Base-by-base conservation (phyloP, 805 yeast species). In the Monosporozyma solicola region DNA sequence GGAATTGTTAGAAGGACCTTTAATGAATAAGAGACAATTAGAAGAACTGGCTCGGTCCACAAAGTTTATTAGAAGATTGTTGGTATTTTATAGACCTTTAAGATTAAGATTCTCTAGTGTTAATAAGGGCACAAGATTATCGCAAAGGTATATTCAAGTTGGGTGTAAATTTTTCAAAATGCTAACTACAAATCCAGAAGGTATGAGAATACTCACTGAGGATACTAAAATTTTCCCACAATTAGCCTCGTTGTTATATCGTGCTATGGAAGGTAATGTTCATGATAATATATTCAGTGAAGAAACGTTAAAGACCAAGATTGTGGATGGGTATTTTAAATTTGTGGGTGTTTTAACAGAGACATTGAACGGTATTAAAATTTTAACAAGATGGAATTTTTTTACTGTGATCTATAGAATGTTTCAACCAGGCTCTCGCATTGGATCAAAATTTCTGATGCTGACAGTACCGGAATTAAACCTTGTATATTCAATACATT, bases 41-140 rank as follows among this genome's bases (percentile, higher is more conserved):
- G 95, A 89, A 33, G 98, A 92, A 53, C 73, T 85, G 1, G 75
- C 82, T 37, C 82, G 78, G 59, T 83, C 85, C 2, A 89, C 97
- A 0, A 92, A 91, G 61, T 88, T 94, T 61, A 75, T 91, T 64
- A 91, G 92, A 63, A 72, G 97, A 53, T 66, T 94, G 27, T 67
- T 91, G 60, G 87, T 96, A 1, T 94, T 92, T 65, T 92, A 83
- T 65, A 75, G 98, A 51, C 99, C 99, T 0, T 85, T 91, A 71
- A 91, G 95, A 68, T 82, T 84, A 61, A 73, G 97, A 52, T 92
- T 90, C 67, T 74, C 86, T 7, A 70, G 73, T 29, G 68, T 82
- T 47, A 71, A 79, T 54, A 73, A 73, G 53, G 63, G 64, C 2
- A 72, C 82, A 1, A 79, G 76, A 53, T 68, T 73, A 33, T 76